phyloP scores from a whole-genome alignment of 1,284 basidiomycete species.

The Calocybe gambosa region DNA sequence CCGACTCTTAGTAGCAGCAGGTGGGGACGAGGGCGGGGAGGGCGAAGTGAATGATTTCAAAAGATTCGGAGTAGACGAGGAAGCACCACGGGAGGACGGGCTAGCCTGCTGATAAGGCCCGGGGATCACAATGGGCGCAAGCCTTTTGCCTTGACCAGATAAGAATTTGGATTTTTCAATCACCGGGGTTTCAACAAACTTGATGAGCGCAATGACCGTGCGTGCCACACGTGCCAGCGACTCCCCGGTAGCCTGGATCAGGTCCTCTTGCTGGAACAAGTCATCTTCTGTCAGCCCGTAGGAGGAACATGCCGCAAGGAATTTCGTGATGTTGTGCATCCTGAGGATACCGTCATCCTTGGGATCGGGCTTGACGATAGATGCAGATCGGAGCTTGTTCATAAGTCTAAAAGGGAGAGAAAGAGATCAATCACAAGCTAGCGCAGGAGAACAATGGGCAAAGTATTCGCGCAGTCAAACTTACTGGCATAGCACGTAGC shows the following conservation, averaged over 20 bases:
- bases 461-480: constrained; percentile 25
- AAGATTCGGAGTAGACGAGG: constrained; percentile 63
- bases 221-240: constrained; percentile 60
- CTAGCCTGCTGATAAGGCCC: constrained; percentile 16
- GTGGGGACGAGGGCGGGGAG: constrained; percentile 20
- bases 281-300: constrained; percentile 57
- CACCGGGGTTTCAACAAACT: constrained; percentile 48
- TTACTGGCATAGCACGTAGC: constrained; percentile 83
- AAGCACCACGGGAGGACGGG: constrained; percentile 27
- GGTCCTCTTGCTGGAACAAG: constrained; percentile 64
- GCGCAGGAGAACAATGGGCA: neutral
- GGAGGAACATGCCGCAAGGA: constrained; percentile 63
- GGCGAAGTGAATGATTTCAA: constrained; percentile 17
- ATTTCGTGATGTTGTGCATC: constrained; percentile 66
- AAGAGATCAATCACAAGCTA: neutral
- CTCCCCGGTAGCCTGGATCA: constrained; percentile 54
- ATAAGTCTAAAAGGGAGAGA: constrained; percentile 43
- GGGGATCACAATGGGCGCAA: constrained; percentile 15
- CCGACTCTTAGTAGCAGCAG: constrained; percentile 34
- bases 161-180: constrained; percentile 39
- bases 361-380: constrained; percentile 56
- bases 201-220: constrained; percentile 61
- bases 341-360: constrained; percentile 63
- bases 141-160: constrained; percentile 31
- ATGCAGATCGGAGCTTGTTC: constrained; percentile 63